phyloP scores from a whole-genome alignment of 2,329 filamentous ascomycete genomes.

The Phialocephala sp. region DNA sequence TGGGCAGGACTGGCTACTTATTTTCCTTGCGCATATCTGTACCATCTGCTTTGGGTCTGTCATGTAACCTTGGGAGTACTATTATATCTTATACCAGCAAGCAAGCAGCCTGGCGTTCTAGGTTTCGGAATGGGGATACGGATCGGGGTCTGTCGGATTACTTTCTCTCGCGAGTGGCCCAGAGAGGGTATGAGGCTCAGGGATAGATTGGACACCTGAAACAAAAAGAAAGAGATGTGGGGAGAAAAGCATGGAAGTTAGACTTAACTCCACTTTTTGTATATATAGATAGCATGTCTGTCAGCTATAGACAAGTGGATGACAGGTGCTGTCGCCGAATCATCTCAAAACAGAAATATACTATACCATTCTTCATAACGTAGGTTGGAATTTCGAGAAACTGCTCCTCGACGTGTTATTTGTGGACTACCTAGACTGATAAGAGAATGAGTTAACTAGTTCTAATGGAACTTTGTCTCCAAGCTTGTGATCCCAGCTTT shows the following conservation, averaged over 20 bases:
- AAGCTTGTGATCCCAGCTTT: too few relatives aligned
- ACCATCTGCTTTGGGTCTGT: neutral
- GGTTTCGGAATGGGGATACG: neutral
- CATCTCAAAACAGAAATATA: neutral
- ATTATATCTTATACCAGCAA: neutral
- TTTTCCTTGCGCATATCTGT: constrained; percentile 6
- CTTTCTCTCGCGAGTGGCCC: neutral
- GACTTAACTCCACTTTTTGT: constrained; percentile 19
- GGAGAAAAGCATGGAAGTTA: neutral
- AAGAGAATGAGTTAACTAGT: too few relatives aligned
- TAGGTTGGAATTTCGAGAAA: too few relatives aligned
- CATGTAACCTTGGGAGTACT: neutral
- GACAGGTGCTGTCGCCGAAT: neutral
- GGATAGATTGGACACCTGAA: neutral
- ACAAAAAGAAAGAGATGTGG: neutral
- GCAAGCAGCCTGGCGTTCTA: neutral
- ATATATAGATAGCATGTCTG: constrained; percentile 17
- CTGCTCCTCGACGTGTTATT: too few relatives aligned
- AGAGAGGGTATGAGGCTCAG: neutral
- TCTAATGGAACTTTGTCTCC: too few relatives aligned
- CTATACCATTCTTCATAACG: too few relatives aligned
- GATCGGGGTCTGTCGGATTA: neutral
- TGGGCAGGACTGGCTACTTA: neutral
- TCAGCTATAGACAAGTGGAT: neutral
- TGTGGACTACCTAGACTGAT: too few relatives aligned